A percentile compares a stretch with the other conserved stretches of the same genome.
Evolutionary conservation across 164 flowering plant species (phyloP).

Genomic region (Santalum album): DNA sequence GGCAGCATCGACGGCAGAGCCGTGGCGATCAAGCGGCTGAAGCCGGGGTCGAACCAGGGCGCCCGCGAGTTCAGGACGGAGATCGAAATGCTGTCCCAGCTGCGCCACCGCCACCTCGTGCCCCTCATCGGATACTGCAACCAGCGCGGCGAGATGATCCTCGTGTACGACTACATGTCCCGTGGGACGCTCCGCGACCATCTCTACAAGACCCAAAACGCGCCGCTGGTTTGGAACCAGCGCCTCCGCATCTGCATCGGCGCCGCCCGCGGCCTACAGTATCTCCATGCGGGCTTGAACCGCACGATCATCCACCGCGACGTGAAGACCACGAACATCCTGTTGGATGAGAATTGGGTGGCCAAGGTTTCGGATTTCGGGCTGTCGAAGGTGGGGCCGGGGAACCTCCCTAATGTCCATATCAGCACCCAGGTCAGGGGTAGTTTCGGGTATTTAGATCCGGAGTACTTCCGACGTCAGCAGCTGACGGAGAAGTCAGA

Average conservation of each 20-base stretch:
- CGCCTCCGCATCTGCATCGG: background rate
- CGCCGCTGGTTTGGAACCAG: conserved; percentile 12
- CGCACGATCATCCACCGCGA: background rate
- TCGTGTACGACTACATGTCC: conserved; percentile 11
- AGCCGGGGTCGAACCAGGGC: conserved; percentile 6
- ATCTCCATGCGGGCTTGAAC: background rate
- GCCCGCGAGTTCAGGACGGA: conserved; percentile 7
- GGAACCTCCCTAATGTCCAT: background rate
- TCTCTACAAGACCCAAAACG: background rate
- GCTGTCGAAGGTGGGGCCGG: background rate
- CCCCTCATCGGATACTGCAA: conserved; percentile 12
- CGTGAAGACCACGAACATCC: conserved; percentile 2
- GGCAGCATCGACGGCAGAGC: conserved; percentile 1
- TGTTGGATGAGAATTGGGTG: background rate
- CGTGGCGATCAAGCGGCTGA: conserved; percentile 6
- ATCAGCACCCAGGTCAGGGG: conserved; percentile 3
- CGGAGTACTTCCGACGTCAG: conserved; percentile 3
- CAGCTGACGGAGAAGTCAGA: background rate
- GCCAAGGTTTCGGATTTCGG: conserved; percentile 1
- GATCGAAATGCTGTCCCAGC: conserved; percentile 8
- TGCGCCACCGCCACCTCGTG: conserved; percentile 13
- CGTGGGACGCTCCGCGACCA: conserved; percentile 8
- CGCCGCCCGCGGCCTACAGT: conserved; percentile 3
- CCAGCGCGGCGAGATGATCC: conserved; percentile 9
- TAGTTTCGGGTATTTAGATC: conserved; percentile 4